These are phyloP conservation scores for Pyrenochaeta sp. DNA, from an alignment of 2,329 filamentous ascomycete genomes.

Conservation along the genomic window DNA sequence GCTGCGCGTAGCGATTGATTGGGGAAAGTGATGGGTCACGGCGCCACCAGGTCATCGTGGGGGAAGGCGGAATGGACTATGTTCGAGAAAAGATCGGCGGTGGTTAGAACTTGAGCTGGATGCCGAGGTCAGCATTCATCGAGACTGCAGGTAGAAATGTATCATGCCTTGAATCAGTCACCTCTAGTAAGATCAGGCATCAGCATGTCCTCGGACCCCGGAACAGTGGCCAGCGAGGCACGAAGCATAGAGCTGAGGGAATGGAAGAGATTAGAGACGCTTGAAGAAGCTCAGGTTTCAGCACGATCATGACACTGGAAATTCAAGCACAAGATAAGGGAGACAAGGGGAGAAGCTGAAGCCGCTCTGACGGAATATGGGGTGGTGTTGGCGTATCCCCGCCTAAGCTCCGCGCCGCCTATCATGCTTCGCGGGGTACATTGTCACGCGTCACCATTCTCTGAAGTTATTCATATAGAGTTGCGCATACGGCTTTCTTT, in stretches of 20 bases:
- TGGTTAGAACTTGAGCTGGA: neutral
- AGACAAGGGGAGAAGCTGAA: slow-evolving; percentile 3
- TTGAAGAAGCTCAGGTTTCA: neutral
- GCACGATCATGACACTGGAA: neutral
- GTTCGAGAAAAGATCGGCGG: neutral
- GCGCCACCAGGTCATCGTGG: slow-evolving; percentile 41
- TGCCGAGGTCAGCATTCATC: neutral
- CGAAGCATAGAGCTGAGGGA: neutral
- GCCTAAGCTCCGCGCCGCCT: slow-evolving; percentile 34
- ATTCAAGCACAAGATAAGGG: neutral
- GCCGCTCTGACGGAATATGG: slow-evolving; percentile 11
- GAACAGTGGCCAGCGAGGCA: neutral
- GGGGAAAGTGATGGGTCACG: slow-evolving; percentile 36
- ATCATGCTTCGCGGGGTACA: slow-evolving; percentile 37
- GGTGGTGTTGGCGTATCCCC: slow-evolving; percentile 27
- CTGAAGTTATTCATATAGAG: neutral
- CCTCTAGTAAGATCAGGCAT: slow-evolving; percentile 8
- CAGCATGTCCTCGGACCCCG: slow-evolving; percentile 14
- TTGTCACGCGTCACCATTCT: slow-evolving; percentile 22
- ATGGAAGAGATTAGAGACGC: neutral
- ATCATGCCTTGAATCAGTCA: slow-evolving; percentile 4
- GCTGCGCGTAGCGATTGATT: slow-evolving; percentile 33
- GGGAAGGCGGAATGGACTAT: neutral
- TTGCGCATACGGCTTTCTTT: neutral
- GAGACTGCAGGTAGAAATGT: neutral